phyloP scores from a whole-genome alignment of 768 basidiomycete genomes.

The Phallus indusiatus region DNA sequence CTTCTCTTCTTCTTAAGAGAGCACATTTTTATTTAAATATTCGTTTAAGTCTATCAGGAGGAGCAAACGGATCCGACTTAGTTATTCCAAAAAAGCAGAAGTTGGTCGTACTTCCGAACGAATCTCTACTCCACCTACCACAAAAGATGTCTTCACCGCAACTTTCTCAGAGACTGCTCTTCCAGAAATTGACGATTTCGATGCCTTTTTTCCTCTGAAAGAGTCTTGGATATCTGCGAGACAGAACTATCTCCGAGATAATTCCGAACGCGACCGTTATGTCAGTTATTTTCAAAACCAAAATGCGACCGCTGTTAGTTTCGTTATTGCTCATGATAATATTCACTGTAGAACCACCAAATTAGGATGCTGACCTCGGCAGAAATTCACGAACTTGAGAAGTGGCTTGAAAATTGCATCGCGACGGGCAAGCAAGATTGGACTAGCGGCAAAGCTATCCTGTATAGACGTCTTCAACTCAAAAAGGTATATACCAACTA shows the following conservation, averaged over 20 bases:
- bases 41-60: neutral
- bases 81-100: neutral
- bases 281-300: neutral
- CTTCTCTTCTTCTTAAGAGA: neutral
- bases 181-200: neutral
- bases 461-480: neutral
- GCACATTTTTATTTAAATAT: neutral
- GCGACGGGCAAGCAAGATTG: slow-evolving; percentile 2
- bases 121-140: neutral
- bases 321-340: neutral
- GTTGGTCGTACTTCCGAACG: neutral
- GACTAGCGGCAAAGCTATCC: slow-evolving; percentile 5
- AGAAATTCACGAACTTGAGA: slow-evolving; percentile 1
- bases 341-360: neutral
- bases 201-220: slow-evolving; percentile 2
- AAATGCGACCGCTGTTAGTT: neutral
- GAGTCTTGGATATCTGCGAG: neutral
- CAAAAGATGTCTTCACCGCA: neutral
- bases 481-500: neutral
- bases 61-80: slow-evolving; percentile 5
- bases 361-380: slow-evolving; percentile 1
- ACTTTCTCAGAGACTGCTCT: neutral
- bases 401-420: neutral
- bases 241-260: neutral
- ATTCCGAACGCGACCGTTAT: slow-evolving; percentile 6